A percentile compares a stretch with the other conserved stretches of the same genome.
These are phyloP conservation scores for Saitoella complicata DNA, from an alignment of 805 yeast species.

Conservation along the genomic window DNA sequence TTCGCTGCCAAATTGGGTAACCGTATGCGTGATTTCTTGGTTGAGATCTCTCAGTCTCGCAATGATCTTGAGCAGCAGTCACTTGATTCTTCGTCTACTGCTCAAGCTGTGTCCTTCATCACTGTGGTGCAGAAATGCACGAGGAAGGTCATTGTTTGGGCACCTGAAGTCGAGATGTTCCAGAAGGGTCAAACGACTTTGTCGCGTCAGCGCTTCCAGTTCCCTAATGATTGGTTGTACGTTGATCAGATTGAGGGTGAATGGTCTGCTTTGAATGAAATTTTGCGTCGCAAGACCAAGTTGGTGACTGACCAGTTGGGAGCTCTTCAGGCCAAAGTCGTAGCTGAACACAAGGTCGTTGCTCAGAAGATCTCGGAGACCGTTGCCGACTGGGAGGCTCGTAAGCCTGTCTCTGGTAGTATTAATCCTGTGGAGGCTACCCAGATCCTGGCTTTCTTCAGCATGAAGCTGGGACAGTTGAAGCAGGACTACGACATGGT, in stretches of 20 bases:
- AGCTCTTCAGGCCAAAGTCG: slow-evolving; percentile 5
- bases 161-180: slow-evolving; percentile 12
- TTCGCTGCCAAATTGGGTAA: slow-evolving; percentile 27
- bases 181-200: slow-evolving; percentile 28
- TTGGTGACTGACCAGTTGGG: slow-evolving; percentile 26
- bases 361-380: slow-evolving; percentile 4
- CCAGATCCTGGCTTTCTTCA: slow-evolving; percentile 16
- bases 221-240: slow-evolving; percentile 40
- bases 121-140: slow-evolving; percentile 23
- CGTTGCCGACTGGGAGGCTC: slow-evolving; percentile 11
- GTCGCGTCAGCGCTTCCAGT: slow-evolving; percentile 29
- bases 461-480: slow-evolving; percentile 11
- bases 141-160: slow-evolving; percentile 15
- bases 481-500: slow-evolving; percentile 14
- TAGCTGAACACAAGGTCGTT: slow-evolving; percentile 8
- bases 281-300: slow-evolving; percentile 22
- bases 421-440: slow-evolving; percentile 16
- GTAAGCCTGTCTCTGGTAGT: slow-evolving; percentile 19
- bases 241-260: slow-evolving; percentile 47
- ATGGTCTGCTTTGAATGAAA: slow-evolving; percentile 26
- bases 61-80: slow-evolving; percentile 24
- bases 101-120: slow-evolving; percentile 25
- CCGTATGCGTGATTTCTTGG: slow-evolving; percentile 20
- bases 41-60: slow-evolving; percentile 22
- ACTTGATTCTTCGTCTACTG: slow-evolving; percentile 25